Conservation (phyloP, 257 asterid genomes). For the Solanum sparsipilum region DNA sequence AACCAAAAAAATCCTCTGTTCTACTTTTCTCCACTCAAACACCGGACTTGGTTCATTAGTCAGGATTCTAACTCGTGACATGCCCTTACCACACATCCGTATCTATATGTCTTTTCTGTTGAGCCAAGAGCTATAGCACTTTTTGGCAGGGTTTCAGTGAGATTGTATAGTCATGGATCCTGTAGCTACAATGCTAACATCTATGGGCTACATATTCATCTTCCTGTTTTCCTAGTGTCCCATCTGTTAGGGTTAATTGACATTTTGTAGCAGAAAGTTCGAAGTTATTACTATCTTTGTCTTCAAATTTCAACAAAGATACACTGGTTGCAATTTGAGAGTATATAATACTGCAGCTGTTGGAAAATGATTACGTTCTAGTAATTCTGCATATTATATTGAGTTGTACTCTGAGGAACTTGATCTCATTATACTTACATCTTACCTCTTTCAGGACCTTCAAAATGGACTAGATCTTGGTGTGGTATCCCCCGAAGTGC, state of each 20-base stretch:
- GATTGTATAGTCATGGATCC: background rate
- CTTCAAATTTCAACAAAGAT: background rate
- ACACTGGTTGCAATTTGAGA: background rate
- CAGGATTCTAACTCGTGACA: background rate
- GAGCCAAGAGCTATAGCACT: background rate
- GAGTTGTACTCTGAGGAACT: background rate
- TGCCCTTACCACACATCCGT: background rate
- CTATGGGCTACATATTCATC: background rate
- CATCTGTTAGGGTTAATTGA: background rate
- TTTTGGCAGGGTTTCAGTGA: background rate
- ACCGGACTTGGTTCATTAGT: background rate
- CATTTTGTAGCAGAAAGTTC: background rate
- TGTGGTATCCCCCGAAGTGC: conserved; percentile 88
- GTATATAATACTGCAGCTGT: background rate
- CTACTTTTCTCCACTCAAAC: background rate
- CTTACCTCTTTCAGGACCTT: conserved; percentile 50
- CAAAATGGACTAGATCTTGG: conserved; percentile 95
- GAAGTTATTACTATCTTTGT: background rate
- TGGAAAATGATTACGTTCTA: background rate
- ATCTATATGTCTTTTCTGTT: background rate
- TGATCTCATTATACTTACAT: background rate
- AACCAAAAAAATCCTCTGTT: background rate
- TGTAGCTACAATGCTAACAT: background rate
- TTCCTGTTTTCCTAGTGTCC: background rate
- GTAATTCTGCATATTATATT: background rate